Evolutionary conservation across 371 early-diverging fungal species (phyloP).

Genomic region (Synchytrium microbalum): DNA sequence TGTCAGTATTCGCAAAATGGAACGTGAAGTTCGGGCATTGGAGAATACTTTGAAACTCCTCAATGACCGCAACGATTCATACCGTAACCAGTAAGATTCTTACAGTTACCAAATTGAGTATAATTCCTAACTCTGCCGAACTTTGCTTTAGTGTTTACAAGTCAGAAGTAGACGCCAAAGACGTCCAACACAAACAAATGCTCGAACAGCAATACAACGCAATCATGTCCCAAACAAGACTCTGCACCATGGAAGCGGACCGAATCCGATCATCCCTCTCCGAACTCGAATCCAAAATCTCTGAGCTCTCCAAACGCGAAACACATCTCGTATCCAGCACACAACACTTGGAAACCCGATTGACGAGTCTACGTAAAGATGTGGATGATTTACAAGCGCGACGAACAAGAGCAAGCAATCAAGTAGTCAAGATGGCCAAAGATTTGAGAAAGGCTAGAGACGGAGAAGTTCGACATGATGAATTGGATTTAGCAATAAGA

Average conservation of each 20-base stretch:
- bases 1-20: conserved; percentile 42
- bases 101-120: background rate
- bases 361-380: conserved; percentile 27
- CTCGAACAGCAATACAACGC: conserved; percentile 41
- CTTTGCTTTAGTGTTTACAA: conserved; percentile 30
- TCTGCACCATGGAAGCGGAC: conserved; percentile 34
- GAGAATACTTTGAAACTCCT: conserved; percentile 49
- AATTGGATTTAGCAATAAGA: background rate
- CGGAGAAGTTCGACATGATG: background rate
- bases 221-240: conserved; percentile 36
- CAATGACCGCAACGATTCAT: conserved; percentile 45
- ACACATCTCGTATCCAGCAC: conserved; percentile 25
- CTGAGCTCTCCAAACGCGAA: conserved; percentile 25
- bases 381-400: conserved; percentile 36
- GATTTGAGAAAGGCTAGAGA: conserved; percentile 15
- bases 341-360: conserved; percentile 24
- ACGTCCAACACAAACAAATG: conserved; percentile 46
- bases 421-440: conserved; percentile 16
- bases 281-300: conserved; percentile 23
- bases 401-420: conserved; percentile 32
- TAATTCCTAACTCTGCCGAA: background rate
- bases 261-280: conserved; percentile 29
- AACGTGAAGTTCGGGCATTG: conserved; percentile 47
- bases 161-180: conserved; percentile 40
- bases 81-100: conserved; percentile 33